Evolutionary conservation across 2,329 filamentous ascomycete species (phyloP).

Genomic region (Fusarium sp.): DNA sequence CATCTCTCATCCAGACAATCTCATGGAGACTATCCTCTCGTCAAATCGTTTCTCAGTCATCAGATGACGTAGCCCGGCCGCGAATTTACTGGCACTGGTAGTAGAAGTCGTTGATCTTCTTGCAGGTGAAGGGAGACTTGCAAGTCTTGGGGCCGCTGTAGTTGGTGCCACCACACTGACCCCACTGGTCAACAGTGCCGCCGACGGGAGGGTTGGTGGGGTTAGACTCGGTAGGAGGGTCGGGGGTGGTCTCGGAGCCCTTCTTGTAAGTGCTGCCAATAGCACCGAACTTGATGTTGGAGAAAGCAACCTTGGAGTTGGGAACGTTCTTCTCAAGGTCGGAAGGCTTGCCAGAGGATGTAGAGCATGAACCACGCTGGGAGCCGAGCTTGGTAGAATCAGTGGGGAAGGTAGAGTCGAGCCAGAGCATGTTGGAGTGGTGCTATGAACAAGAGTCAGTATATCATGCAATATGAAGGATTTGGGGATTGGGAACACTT

Average conservation of each 20-base stretch:
- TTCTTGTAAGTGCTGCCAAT: conserved; percentile 62
- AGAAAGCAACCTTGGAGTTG: conserved; percentile 65
- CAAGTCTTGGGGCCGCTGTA: conserved; percentile 53
- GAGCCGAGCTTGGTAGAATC: conserved; percentile 58
- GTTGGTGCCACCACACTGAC: conserved; percentile 53
- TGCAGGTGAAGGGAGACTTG: conserved; percentile 51
- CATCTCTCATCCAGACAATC: conserved; percentile 2
- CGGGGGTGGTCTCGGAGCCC: conserved; percentile 20
- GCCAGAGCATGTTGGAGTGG: conserved; percentile 77
- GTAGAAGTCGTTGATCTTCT: conserved; percentile 54
- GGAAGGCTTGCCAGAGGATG: conserved; percentile 56
- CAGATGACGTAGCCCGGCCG: not conserved
- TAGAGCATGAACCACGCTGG: conserved; percentile 65
- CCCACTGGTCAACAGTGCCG: conserved; percentile 45
- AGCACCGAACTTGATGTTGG: conserved; percentile 68
- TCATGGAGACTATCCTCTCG: not conserved
- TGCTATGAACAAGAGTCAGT: conserved; percentile 52
- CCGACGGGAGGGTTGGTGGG: conserved; percentile 15
- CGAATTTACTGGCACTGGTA: conserved; percentile 54
- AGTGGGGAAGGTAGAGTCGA: conserved; percentile 74
- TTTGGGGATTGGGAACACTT: conserved; percentile 27
- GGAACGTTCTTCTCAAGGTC: conserved; percentile 60
- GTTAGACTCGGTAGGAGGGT: conserved; percentile 10
- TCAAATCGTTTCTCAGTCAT: not conserved
- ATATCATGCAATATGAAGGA: not conserved